Evolutionary conservation across 768 basidiomycete genomes (phyloP), one percentile per base, ranked within the genome.

Genomic region (Tulasnella sp.): DNA sequence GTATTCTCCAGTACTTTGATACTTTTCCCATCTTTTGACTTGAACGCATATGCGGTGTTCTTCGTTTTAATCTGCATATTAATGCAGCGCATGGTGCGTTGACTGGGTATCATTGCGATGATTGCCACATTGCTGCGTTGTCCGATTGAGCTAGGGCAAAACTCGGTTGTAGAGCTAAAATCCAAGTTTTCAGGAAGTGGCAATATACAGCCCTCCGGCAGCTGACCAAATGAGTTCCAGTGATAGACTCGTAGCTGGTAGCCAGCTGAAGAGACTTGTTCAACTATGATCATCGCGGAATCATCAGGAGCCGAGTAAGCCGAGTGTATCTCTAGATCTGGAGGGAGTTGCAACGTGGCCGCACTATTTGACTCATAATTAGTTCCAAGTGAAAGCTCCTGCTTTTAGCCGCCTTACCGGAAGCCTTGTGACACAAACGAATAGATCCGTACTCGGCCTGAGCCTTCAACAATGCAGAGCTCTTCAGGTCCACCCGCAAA

Each of bases 31-130:
- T 39, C 69, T 32, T 66, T 72, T 51, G 72, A 69, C 49, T 66
- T 67, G 65, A 80, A 79, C 52, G 65, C 69, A 53, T 75, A 77
- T 48, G 78, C 74, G 1, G 76, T 77, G 8, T 68, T 61, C 52
- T 73, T 75, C 45, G 70, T 71, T 6, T 74, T 75, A 56, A 80
- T 78, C 29, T 72, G 66, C 37, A 80, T 58, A 0, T 65, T 69
- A 13, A 72, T 31, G 0, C 77, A 80, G 19, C 58, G 58, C 43
- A 69, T 70, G n/a, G 56, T 50, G 2, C 58, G 63, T 3, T 59
- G 25, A 4, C 58, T 25, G 5, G 61, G 53, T 48, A 75, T 67
- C 4, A 78, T 60, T 6, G 57, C 56, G 3, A 78, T 27, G 13
- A 76, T 47, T 57, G 78, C 71, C 4, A 73, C 66, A 34, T 64